Base-by-base conservation (phyloP, 1,284 basidiomycete genomes). In the Boletus austroedulis region DNA sequence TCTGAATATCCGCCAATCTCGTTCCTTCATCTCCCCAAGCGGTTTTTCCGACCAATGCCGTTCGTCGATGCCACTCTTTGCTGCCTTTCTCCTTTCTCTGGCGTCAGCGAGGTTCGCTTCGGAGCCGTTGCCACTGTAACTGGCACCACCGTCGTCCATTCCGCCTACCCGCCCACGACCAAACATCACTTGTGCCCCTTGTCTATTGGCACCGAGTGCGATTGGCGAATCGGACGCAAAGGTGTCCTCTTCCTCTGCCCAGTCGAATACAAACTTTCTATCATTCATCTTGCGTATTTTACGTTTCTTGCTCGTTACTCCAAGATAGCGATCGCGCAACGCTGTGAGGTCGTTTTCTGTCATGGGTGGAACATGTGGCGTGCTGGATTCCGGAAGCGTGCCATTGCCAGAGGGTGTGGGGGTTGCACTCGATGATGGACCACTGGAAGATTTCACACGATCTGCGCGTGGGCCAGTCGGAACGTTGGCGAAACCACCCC, bases 1-100 rank as follows among this genome's bases (percentile, higher is more conserved):
- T 62, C 95, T 82, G 78, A 99, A 99, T 73, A 99, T 99, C 67
- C 96, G 86, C 96, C 96, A 99, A 73, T 99, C 96, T 57, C 96
- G 83, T 67, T 98, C 97, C 70, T 90, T 92, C 97, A 99, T 98
- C 74, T 98, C 94, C 3, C 79, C 74, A 32, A 99, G 77, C 2
- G 88, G 83, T 75, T 99, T 99, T n/a, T 98, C 94, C 3, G 90
- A 90, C 97, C 97, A 99, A 77, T 98, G 97, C 62, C 94, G 82
- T 69, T 96, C 94, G 69, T 97, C 94, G 62, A 92, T 78, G 34
- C 92, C 87, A 59, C 84, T 80, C 78, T 90, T 89, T 57, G 85
- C 82, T n/a, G 93, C 92, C 70, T 84, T 85, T 57, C 93, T 80
- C 58, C 91, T 79, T 73, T 95, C 94, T 71, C 93, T 80, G 4